Evolutionary conservation across 2,329 filamentous ascomycete genomes (phyloP).

Genomic region (Trichoderma sp.): DNA sequence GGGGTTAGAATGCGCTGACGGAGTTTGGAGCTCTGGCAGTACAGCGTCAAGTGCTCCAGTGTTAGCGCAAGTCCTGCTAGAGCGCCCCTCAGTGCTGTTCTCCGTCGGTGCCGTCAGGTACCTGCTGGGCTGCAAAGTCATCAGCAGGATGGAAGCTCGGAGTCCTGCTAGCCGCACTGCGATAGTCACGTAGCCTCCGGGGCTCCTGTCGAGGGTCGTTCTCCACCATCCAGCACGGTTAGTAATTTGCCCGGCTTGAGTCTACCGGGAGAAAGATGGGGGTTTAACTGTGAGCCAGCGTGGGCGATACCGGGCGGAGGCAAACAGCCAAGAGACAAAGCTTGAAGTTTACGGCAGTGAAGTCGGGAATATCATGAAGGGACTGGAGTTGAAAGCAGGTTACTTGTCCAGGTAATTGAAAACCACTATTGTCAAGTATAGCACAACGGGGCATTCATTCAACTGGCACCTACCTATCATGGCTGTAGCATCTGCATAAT

Average conservation of each 20-base stretch:
- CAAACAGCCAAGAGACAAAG: background rate
- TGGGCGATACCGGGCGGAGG: background rate
- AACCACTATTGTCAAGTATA: background rate
- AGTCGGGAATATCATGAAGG: background rate
- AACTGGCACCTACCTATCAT: background rate
- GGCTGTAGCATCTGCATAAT: background rate
- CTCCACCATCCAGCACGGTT: conserved; percentile 1
- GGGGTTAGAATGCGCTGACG: conserved; percentile 20
- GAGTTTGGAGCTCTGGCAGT: conserved; percentile 15
- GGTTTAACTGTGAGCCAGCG: background rate
- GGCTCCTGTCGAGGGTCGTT: background rate
- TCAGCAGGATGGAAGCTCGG: background rate
- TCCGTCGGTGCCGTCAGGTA: conserved; percentile 17
- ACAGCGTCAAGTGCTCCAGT: background rate
- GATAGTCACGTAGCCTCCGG: background rate
- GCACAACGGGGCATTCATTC: background rate
- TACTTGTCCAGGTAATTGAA: background rate
- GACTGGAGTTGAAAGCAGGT: background rate
- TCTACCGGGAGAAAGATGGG: background rate
- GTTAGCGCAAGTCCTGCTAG: conserved; percentile 10
- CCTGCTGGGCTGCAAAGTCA: conserved; percentile 9
- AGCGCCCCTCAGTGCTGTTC: background rate
- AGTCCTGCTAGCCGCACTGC: background rate
- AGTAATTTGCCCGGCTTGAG: conserved; percentile 5
- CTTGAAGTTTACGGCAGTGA: background rate